Evolutionary conservation across 2,329 filamentous ascomycete species (phyloP), one percentile per base, ranked within the genome.

Genomic region (Trichocomaceae sp.): DNA sequence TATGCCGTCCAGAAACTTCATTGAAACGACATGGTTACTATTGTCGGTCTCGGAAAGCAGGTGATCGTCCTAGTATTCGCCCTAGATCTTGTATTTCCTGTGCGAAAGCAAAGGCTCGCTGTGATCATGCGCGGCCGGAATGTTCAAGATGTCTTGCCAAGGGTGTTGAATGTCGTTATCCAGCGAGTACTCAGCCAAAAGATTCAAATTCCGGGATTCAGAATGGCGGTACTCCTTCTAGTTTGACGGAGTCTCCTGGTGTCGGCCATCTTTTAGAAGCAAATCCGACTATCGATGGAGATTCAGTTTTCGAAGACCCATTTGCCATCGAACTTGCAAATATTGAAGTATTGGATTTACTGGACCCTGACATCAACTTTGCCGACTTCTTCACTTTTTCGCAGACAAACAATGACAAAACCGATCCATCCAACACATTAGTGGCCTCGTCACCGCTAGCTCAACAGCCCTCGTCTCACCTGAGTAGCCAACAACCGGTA

Each of bases 21-120:
- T 57, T 75, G 56, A 75, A 74, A 60, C 70, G 74, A 63, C 73
- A 76, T 65, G 69, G 69, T 45, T 76, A 75, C 58, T 75, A 76
- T 42, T 76, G 73, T 59, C 72, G 73, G 19, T 72, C 72, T 61
- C 64, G 70, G 58, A 67, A 59, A 59, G 52, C 31, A 48, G 61
- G 62, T 42, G 57, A 17, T 55, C 60, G 61, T 45, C 57, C 20
- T 2, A 57, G 57, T 19, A 54, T 47, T 47, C 63, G 68, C 12
- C 35, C 63, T 57, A 64, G 70, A 35, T 73, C 73, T 47, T 75
- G 73, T 60, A 52, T 68, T 17, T 60, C 64, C 35, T 75, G 73
- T 60, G 69, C 65, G 3, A 68, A 57, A 61, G 59, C 57, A 2
- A 75, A 75, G 61, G 60, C 63, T 13, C 69, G 69, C 26, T 75